A percentile compares a stretch with the other conserved stretches of the same genome.
These are phyloP conservation scores for Pythium aphanidermatum DNA, from an alignment of 352 stramenopile species.

Conservation along the genomic window DNA sequence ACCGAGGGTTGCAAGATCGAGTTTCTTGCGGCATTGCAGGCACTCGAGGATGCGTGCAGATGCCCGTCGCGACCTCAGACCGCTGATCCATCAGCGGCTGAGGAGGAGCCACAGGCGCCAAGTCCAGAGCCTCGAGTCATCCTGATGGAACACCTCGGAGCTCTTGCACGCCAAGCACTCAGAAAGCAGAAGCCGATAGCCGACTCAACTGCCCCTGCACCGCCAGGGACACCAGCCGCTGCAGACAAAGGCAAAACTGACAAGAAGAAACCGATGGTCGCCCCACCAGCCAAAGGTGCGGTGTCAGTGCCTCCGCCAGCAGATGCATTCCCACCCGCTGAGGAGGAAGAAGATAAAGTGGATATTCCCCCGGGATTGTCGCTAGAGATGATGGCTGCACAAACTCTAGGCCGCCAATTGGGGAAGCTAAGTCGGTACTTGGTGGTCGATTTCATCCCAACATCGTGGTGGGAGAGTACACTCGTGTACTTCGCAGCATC, in stretches of 20 bases:
- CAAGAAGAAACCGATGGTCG: slow-evolving; percentile 12
- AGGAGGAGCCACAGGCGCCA: neutral
- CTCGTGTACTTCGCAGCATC: slow-evolving; percentile 19
- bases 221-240: neutral
- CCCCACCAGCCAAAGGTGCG: neutral
- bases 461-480: slow-evolving; percentile 20
- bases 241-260: slow-evolving; percentile 17
- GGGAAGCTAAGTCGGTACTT: slow-evolving; percentile 1
- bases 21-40: slow-evolving; percentile 27
- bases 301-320: neutral
- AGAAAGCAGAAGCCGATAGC: neutral
- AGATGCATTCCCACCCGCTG: neutral
- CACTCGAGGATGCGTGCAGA: slow-evolving; percentile 4
- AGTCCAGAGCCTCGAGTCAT: slow-evolving; percentile 22
- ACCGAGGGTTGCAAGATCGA: slow-evolving; percentile 5
- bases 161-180: slow-evolving; percentile 9
- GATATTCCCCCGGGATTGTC: slow-evolving; percentile 18
- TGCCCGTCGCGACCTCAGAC: neutral
- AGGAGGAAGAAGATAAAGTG: slow-evolving; percentile 1
- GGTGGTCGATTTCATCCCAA: slow-evolving; percentile 12
- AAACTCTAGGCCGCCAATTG: slow-evolving; percentile 14
- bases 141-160: slow-evolving; percentile 34
- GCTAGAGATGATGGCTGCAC: slow-evolving; percentile 15
- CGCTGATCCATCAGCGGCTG: neutral
- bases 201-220: neutral